Conservation (phyloP, 768 basidiomycete genomes). For the Neoboletus magnificus region DNA sequence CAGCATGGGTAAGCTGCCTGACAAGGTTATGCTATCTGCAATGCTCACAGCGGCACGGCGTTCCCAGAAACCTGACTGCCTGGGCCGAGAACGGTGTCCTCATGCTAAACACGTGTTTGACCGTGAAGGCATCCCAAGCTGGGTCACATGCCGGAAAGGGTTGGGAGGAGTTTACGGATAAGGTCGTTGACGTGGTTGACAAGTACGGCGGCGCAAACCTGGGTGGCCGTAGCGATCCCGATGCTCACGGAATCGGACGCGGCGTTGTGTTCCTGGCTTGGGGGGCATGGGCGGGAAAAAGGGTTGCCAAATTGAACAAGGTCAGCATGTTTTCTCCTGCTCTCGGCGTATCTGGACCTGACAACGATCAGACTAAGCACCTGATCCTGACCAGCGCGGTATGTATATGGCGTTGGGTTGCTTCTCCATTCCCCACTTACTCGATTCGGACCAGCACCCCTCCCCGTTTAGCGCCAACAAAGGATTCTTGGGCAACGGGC, state of each 20-base stretch:
- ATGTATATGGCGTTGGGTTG: constrained; percentile 30
- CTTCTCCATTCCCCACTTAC: constrained; percentile 26
- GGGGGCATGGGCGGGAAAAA: constrained; percentile 84
- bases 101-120: constrained; percentile 89
- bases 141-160: constrained; percentile 83
- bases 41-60: constrained; percentile 3
- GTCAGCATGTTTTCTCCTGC: constrained; percentile 36
- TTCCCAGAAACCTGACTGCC: constrained; percentile 63
- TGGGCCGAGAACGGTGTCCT: constrained; percentile 89
- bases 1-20: constrained; percentile 68
- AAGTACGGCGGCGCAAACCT: constrained; percentile 74
- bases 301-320: constrained; percentile 72
- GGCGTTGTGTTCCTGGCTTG: constrained; percentile 88
- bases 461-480: constrained; percentile 73
- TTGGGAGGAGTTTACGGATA: constrained; percentile 89
- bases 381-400: constrained; percentile 75
- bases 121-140: constrained; percentile 71
- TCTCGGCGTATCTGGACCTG: constrained; percentile 17
- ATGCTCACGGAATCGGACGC: constrained; percentile 52
- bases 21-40: constrained; percentile 11
- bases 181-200: constrained; percentile 75
- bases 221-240: constrained; percentile 34
- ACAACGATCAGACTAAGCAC: constrained; percentile 61
- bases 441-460: constrained; percentile 61
- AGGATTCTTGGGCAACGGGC: constrained; percentile 86